Evolutionary conservation across 2,329 filamentous ascomycete genomes (phyloP), one percentile per base, ranked within the genome.

Genomic region (Pestalotiopsis sp.): DNA sequence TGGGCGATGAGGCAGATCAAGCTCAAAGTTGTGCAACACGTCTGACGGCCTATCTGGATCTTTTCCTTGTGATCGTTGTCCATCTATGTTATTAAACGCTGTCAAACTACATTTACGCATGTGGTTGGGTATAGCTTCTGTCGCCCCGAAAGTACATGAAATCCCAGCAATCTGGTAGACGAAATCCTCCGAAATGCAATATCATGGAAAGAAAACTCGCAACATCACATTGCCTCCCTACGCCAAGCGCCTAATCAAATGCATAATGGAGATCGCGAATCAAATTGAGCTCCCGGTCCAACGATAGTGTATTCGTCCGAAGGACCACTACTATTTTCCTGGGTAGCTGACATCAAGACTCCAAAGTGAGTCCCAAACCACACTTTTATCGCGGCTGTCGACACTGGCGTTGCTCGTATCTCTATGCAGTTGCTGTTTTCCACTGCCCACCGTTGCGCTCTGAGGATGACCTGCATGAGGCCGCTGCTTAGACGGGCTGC

Each of bases 311-410:
- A 2, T 0, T 14, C 45, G 14, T 52, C 14, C 3, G 25, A 17
- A 36, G 27, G 4, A 9, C 25, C 11, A 68, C 23, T 73, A 77
- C 69, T 82, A 85, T 71, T 87, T 87, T 64, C 74, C 75, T 20
- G 76, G 75, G 70, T 87, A 85, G 70, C 81, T 88, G 60, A 89
- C 82, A 73, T 91, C 88, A 31, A 90, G 75, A 70, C 83, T 88
- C 88, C 89, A 91, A 17, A 91, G 78, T 13, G 86, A 84, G 72
- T 90, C 88, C 88, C 88, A 91, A 11, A 90, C 83, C 3, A 90
- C 80, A 36, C 86, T 88, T 73, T 79, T 66, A 23, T 86, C 77
- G 83, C 87, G n/a, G 76, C 79, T 27, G 82, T 82, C 72, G 73
- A 79, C 66, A 60, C 76, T 75, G 31, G 70, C 72, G 31, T 70